Percentiles rank a stretch among this genome's conserved stretches.
Conservation (phyloP, 2,329 filamentous ascomycete genomes). For the Pestalotiopsis sp. region DNA sequence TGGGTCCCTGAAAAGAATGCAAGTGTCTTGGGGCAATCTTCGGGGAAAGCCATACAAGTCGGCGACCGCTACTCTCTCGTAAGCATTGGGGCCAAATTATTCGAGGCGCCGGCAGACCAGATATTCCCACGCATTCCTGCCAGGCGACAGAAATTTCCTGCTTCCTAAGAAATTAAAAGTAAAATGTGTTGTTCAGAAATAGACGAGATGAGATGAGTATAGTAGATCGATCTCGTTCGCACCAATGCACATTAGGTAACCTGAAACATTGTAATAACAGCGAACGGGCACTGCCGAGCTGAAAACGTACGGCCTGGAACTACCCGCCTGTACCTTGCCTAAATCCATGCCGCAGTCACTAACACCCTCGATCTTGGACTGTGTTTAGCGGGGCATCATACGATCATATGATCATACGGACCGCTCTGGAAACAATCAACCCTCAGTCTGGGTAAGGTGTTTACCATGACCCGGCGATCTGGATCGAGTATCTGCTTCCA, state of each 20-base stretch:
- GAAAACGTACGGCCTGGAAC: background rate
- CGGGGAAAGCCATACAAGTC: background rate
- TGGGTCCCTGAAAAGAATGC: background rate
- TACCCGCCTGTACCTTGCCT: background rate
- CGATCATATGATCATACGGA: background rate
- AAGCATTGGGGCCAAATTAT: background rate
- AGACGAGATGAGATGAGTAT: background rate
- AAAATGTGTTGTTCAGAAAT: background rate
- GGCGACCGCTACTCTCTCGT: background rate
- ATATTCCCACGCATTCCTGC: constrained; percentile 4
- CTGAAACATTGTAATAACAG: background rate
- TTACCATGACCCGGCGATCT: background rate
- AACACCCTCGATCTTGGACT: background rate
- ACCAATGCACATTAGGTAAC: background rate
- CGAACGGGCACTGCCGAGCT: background rate
- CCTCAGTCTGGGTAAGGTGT: too few species aligned
- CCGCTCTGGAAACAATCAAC: too few species aligned
- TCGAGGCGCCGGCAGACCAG: background rate
- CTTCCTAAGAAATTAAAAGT: background rate
- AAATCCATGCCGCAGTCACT: background rate
- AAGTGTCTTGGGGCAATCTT: background rate
- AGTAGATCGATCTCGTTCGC: background rate
- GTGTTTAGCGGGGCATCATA: background rate
- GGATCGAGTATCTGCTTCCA: background rate
- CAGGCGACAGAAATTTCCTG: constrained; percentile 3